Evolutionary conservation across 352 stramenopile species (phyloP), one percentile per base, ranked within the genome.

Genomic region (Phytophthora citricola): DNA sequence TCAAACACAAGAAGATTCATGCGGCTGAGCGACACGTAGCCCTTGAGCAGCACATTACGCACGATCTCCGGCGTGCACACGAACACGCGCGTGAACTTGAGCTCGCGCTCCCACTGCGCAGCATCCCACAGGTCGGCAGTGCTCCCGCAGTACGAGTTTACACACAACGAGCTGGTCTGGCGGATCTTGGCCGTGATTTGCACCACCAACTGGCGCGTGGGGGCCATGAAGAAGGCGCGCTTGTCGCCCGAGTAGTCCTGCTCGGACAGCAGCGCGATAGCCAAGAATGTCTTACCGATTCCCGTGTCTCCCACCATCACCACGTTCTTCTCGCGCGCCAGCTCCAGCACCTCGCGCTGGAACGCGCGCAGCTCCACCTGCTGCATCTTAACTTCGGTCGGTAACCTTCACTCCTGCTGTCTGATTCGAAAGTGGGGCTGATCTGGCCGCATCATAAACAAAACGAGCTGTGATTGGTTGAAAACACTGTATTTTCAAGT

Each of bases 1-100:
- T 97, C 91, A 58, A 97, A 93, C 27, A 97, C 81, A 17, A 97
- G 75, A 59, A 97, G 41, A 63, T 94, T 94, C 68, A 95, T 91
- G 48, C 71, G 72, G 17, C 76, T 64, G 51, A 97, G 81, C 15
- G 63, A 73, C 52, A 97, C 76, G 71, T 94, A 96, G 10, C 89
- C 91, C 29, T 92, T 91, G 47, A 92, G 78, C 11, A 97, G 69
- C 58, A 93, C 67, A 54, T 90, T 95, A 55, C 89, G 84, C 45
- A 96, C 72, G 46, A 96, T 87, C 73, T 94, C 87, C 17, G 91
- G 91, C 29, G 91, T 97, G 66, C 85, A 94, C 60, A 97, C 89
- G 41, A 96, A 78, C 61, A 97, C 89, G 36, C 78, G 73, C 53
- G 66, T 89, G 44, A 83, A 40, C 8, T 61, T 53, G 22, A 95